Conservation (phyloP, 345 rosid genomes). For the Eucalyptus sp. region DNA sequence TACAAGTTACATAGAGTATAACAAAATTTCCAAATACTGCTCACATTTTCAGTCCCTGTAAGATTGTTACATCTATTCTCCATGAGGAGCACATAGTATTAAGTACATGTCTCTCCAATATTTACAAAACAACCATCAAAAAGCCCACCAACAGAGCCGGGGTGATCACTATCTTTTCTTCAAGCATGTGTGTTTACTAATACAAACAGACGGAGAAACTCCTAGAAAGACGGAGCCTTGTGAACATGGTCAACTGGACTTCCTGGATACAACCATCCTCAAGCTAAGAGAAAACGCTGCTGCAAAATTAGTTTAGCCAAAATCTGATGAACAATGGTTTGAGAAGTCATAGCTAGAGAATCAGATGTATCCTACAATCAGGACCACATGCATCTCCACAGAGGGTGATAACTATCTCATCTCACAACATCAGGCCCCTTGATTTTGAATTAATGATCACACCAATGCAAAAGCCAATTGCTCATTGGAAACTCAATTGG, state of each 20-base stretch:
- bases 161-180: neutral
- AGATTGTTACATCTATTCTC: neutral
- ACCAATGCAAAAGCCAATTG: neutral
- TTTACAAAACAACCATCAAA: neutral
- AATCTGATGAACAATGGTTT: too few species aligned
- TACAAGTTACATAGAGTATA: neutral
- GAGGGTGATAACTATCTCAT: too few species aligned
- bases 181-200: neutral
- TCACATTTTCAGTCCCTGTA: neutral
- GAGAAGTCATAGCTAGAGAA: too few species aligned
- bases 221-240: too few species aligned
- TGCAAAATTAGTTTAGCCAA: too few species aligned
- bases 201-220: neutral
- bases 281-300: too few species aligned
- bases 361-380: too few species aligned
- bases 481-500: neutral
- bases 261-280: too few species aligned
- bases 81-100: neutral
- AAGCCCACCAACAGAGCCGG: neutral
- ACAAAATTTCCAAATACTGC: neutral
- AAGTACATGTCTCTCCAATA: neutral
- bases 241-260: too few species aligned
- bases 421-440: too few species aligned
- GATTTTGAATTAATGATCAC: neutral
- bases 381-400: too few species aligned